Evolutionary conservation across 257 asterid genomes (phyloP), one percentile per base, ranked within the genome.

Genomic region (Solanum pimpinellifolium): DNA sequence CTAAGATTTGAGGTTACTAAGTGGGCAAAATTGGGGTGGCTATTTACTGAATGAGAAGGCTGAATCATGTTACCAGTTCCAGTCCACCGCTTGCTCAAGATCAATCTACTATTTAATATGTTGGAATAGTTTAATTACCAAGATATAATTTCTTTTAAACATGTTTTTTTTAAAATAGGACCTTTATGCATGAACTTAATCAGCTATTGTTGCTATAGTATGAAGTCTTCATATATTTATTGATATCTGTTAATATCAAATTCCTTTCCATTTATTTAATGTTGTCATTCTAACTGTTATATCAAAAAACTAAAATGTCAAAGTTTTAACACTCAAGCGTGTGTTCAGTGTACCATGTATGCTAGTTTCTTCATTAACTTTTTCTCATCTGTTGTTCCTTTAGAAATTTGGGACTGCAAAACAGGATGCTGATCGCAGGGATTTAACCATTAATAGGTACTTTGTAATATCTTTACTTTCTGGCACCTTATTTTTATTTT

Each of bases 351-450:
- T 77, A 31, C 83, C n/a, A 25, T 5, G 23, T 39, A 47, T 0
- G 27, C 29, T 47, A 47, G 29, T 80, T 80, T 47, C 68, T 16
- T 80, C 11, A 29, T 47, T 80, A 47, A 47, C n/a, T 86, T 37
- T 83, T 70, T 74, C 16, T 41, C 11, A n/a, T 9, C 37, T 39
- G 37, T 82, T 86, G 20, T 88, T 74, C 27, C 80, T 47, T 33
- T 90, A 96, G 98, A 94, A 92, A 87, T 97, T 97, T 91, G 99
- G 99, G 84, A 92, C 95, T 65, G 93, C 99, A 81, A 87, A 93
- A 89, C 94, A 97, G 93, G 99, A 97, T 90, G 98, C 99, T 84
- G 92, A 89, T 80, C 91, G 98, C 56, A 95, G 99, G 95, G 99
- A 97, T 89, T 91, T 97, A 90, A 97, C 99, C 9, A 97, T 97